Conservation (phyloP, 768 basidiomycete genomes). For the Tylopilus sp. region DNA sequence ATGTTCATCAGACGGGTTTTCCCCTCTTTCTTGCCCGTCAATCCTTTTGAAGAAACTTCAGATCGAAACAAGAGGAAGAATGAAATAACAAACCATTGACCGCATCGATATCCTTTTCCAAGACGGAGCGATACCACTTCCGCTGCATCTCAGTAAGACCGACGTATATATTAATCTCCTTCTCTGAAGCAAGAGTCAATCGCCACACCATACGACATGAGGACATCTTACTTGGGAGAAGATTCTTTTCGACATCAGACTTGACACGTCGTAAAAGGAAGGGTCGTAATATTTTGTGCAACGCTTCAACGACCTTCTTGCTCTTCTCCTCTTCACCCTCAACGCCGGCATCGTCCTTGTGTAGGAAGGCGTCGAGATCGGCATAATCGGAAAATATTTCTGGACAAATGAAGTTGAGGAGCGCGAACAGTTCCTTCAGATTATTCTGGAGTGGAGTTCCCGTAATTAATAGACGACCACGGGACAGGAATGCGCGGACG, state of each 20-base stretch:
- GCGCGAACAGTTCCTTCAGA: constrained; percentile 89
- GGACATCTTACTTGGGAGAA: constrained; percentile 71
- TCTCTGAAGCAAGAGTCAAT: constrained; percentile 50
- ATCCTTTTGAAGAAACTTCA: constrained; percentile 42
- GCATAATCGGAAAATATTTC: constrained; percentile 91
- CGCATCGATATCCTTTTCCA: constrained; percentile 98
- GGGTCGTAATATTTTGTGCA: constrained; percentile 94
- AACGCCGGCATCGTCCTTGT: constrained; percentile 71
- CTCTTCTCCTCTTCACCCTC: constrained; percentile 79
- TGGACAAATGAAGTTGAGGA: constrained; percentile 94
- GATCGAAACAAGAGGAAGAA: neutral
- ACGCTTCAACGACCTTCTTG: constrained; percentile 91
- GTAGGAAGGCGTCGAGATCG: constrained; percentile 92
- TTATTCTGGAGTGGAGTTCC: constrained; percentile 98
- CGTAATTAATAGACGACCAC: constrained; percentile 90
- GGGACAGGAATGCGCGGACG: constrained; percentile 83
- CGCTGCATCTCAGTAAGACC: constrained; percentile 96
- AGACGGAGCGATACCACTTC: constrained; percentile 94
- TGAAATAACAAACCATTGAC: constrained; percentile 69
- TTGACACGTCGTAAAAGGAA: constrained; percentile 95
- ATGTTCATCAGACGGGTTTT: constrained; percentile 98
- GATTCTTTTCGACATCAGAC: constrained; percentile 92
- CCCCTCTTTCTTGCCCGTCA: constrained; percentile 97
- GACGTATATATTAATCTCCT: constrained; percentile 98
- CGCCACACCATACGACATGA: neutral